Evolutionary conservation across 2,329 filamentous ascomycete species (phyloP).

Genomic region (Myriosclerotinia scirpicola): DNA sequence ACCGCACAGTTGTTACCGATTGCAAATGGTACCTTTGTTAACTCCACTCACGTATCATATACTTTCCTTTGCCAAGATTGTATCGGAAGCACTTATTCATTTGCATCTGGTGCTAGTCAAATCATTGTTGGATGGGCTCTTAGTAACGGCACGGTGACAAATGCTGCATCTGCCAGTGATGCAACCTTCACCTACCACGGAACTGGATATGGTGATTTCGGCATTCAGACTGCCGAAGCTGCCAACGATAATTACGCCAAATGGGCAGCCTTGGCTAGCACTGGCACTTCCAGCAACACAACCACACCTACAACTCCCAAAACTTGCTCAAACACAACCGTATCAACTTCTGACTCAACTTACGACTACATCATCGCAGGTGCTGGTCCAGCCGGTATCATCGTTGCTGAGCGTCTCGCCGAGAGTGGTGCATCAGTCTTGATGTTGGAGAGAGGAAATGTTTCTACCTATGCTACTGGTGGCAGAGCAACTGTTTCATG

Average conservation of each 20-base stretch:
- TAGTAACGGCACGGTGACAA: slow-evolving; percentile 21
- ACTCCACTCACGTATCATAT: slow-evolving; percentile 53
- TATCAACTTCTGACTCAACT: slow-evolving; percentile 10
- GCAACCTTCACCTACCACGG: slow-evolving; percentile 24
- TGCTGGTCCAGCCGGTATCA: slow-evolving; percentile 22
- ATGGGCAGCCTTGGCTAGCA: slow-evolving; percentile 20
- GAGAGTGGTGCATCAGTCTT: slow-evolving; percentile 22
- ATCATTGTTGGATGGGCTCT: slow-evolving; percentile 20
- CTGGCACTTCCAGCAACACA: slow-evolving; percentile 4
- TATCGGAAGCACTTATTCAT: slow-evolving; percentile 32
- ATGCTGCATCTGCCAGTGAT: slow-evolving; percentile 12
- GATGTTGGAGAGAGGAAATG: slow-evolving; percentile 23
- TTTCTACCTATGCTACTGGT: slow-evolving; percentile 21
- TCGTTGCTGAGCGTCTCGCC: slow-evolving; percentile 22
- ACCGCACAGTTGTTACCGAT: slow-evolving; percentile 48
- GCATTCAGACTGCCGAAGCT: slow-evolving; percentile 2
- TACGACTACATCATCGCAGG: slow-evolving; percentile 22
- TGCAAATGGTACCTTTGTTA: slow-evolving; percentile 52
- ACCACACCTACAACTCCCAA: background rate
- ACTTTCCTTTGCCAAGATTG: slow-evolving; percentile 54
- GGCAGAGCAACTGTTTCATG: slow-evolving; percentile 20
- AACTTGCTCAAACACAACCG: slow-evolving; percentile 11
- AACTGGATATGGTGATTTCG: slow-evolving; percentile 17
- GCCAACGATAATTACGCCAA: slow-evolving; percentile 15
- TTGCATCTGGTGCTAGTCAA: background rate